Base-by-base conservation (phyloP, 345 rosid genomes). In the Jatropha curcas region DNA sequence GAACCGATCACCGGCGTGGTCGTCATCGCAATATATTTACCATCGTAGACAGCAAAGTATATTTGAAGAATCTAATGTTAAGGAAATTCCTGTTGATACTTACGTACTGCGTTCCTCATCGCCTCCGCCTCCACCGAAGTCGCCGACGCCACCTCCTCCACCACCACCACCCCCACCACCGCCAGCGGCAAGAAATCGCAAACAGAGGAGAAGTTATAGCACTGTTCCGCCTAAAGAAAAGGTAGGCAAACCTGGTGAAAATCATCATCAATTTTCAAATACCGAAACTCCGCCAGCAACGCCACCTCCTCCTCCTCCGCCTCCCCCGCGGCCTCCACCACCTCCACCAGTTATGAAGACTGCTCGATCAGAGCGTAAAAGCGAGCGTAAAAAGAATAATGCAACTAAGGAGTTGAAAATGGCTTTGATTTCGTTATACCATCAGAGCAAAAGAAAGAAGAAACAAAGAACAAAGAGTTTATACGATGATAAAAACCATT, bases 341-440 rank as follows among this genome's bases (percentile, higher is more conserved):
- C 68, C 86, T 8, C 83, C 83, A 17, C 75, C 73, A 1, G 67
- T 68, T 39, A 60, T 19, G 55, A 37, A 46, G 41, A 34, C 31
- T 35, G 14, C 22, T 10, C 28, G 68, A 60, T 70, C 79, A 35
- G 80, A 67, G 28, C 81, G 60, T 59, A 89, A 77, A 56, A 53
- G 68, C 53, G 86, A 85, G 72, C 84, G 97, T 61, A 87, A 86
- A 78, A 91, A 79, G 73, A 89, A 85, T 52, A 89, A 80, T 73
- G 87, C 97, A 20, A 87, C 90, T 2, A 85, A 80, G 82, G 98
- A 93, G 86, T 81, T 93, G 58, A 88, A 84, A 83, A 84, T 80
- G 92, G 95, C 76, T 17, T 75, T 93, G 1, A 82, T 89, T 64
- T 85, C 97, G 19, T 71, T 90, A 34, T 76, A 83, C 46, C 80